Evolutionary conservation across 2,329 filamentous ascomycete genomes (phyloP), one percentile per base, ranked within the genome.

Genomic region (Didymella glomerata): DNA sequence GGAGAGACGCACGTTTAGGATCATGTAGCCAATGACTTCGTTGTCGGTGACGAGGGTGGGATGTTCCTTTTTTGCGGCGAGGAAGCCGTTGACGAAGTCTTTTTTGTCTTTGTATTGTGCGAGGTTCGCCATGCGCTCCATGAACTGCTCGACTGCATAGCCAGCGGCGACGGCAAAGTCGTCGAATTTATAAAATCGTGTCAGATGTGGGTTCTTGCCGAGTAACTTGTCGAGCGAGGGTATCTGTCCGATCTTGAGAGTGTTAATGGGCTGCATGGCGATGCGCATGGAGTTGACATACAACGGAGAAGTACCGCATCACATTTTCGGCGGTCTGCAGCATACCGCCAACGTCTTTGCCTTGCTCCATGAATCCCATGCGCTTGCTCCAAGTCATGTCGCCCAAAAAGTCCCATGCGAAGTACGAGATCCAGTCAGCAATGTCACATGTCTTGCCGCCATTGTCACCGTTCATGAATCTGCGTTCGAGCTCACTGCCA

Each of bases 281-380:
- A 8, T 32, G 4, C 10, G 9, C n/a, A 10, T 30, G 9, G 7
- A 14, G 14, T 25, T 4, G 40, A 62, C 70, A 22, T 57, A 73
- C 68, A 18, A 71, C 64, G 16, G 70, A 70, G 34, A 67, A 70
- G 41, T 73, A 72, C 25, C 63, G 32, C 65, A 69, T 69, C 3
- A 68, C 65, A 4, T 68, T 62, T 28, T 65, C 80, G 30, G 81
- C 75, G 47, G 81, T 78, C n/a, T 53, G 54, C 14, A 75, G 53
- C 64, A 73, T 67, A 42, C 62, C 61, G 5, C 77, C 76, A 27
- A 81, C 68, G 54, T 81, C 80, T 18, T 66, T 64, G 0, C 76
- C 79, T 45, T 73, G 61, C 52, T 81, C 74, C 47, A 81, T 70
- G 62, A 81, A 81, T 0, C 79, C 80, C 8, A 80, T 70, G n/a